Evolutionary conservation across 169 alveolate species (phyloP).

Genomic region (Eimeria zaria): DNA sequence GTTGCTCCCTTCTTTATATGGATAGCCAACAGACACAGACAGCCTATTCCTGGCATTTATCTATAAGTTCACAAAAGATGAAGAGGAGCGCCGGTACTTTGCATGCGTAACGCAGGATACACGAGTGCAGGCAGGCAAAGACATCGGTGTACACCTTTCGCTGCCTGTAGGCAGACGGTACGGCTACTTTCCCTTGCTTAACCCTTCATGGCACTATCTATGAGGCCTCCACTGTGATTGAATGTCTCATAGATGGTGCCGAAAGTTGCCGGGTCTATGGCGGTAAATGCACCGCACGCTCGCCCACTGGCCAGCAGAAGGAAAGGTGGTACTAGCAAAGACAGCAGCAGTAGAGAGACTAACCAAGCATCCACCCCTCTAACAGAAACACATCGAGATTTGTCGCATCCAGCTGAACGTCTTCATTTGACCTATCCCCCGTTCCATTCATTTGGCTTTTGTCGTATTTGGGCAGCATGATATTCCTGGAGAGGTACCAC

Average conservation of each 20-base stretch:
- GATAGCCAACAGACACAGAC: neutral
- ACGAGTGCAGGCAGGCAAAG: neutral
- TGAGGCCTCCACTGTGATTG: neutral
- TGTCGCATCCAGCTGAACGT: conserved; percentile 1
- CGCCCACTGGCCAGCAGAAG: neutral
- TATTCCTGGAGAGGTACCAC: neutral
- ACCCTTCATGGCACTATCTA: no score
- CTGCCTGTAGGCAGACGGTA: neutral
- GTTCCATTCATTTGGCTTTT: conserved; percentile 44
- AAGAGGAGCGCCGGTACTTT: neutral
- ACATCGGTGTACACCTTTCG: neutral
- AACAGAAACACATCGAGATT: conserved; percentile 13
- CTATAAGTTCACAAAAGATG: neutral
- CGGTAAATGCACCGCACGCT: neutral
- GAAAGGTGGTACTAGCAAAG: neutral
- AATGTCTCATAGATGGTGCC: neutral
- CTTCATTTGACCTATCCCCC: conserved; percentile 5
- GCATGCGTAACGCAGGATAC: neutral
- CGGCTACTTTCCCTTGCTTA: no score
- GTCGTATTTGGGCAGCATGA: conserved; percentile 29
- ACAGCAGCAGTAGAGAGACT: neutral
- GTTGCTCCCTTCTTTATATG: neutral
- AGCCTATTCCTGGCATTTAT: neutral
- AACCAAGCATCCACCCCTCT: conserved; percentile 71
- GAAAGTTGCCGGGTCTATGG: neutral